Evolutionary conservation across 2,329 filamentous ascomycete genomes (phyloP), one percentile per base, ranked within the genome.

Genomic region (Aspergillus amoenus): DNA sequence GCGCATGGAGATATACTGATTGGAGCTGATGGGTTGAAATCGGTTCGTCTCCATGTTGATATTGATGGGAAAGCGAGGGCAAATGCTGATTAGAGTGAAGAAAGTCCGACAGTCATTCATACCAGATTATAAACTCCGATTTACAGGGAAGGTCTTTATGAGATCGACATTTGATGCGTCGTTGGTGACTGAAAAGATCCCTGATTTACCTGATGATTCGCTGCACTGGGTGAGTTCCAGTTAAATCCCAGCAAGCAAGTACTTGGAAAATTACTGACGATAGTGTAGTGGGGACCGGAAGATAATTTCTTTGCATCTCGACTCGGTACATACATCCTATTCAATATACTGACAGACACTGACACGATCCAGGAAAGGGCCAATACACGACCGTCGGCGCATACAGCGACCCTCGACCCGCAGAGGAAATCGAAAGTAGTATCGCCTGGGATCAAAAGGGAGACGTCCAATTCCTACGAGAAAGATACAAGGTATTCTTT

Each of bases 21-120:
- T 15, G 82, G 81, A 1, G 78, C 81, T 0, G 82, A 84, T 65
- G 82, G 82, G 40, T 78, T 84, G 46, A 78, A 80, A 62, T 82
- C 80, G 18, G 70, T 73, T 2, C 74, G 18, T 18, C 18, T 18
- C 18, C 18, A 18, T 18, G 3, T 18, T 18, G 18, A 18, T 18
- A 18, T 18, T 18, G 18, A 18, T 18, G 18, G 18, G 18, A 18
- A 18, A 18, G 18, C 18, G 2, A 18, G 18, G 18, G 18, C 18
- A 18, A 18, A 18, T 44, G 12, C 30, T 30, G 13, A 9, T 15
- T 21, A 34, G 1, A 7, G 15, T 5, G 9, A 5, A 70, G 68
- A 65, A 58, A 44, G 66, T 68, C 3, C 60, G 69, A 41, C 64
- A 67, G 22, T 75, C 76, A n/a, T 79, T 82, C 52, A 71, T 79